Percentiles rank a stretch among this genome's conserved stretches.
Conservation (phyloP, 805 yeast genomes). For the Sungouiozyma ichnusensis region DNA sequence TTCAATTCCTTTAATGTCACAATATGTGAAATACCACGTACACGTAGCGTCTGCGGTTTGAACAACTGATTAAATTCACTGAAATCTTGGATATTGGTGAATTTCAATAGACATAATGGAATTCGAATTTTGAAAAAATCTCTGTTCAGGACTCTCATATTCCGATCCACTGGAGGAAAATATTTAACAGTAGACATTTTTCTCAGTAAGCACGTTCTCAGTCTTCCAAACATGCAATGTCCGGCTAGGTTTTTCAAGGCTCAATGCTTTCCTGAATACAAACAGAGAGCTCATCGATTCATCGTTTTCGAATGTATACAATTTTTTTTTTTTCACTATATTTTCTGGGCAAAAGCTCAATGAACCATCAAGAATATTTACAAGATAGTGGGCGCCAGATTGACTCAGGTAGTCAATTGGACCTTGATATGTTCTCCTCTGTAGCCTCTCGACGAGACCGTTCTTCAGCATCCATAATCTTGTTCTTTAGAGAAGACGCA, state of each 20-base stretch:
- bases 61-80: constrained; percentile 51
- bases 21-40: constrained; percentile 65
- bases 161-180: constrained; percentile 58
- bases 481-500: constrained; percentile 29
- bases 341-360: no score
- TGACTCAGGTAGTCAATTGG: no score
- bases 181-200: constrained; percentile 8
- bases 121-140: constrained; percentile 48
- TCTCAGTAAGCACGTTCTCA: constrained; percentile 1
- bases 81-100: constrained; percentile 56
- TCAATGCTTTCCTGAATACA: no score
- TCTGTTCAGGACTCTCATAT: constrained; percentile 58
- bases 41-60: constrained; percentile 49
- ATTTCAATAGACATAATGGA: constrained; percentile 53
- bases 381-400: background rate
- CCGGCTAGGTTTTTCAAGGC: no score
- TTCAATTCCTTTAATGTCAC: constrained; percentile 30
- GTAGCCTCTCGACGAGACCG: background rate
- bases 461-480: constrained; percentile 7
- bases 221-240: background rate
- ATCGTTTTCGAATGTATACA: background rate
- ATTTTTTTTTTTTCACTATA: background rate
- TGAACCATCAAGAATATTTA: background rate
- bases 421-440: no score
- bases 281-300: background rate